These are phyloP conservation scores for Eragrostis curvula DNA, from an alignment of 176 grass and related monocot genomes.

Conservation along the genomic window DNA sequence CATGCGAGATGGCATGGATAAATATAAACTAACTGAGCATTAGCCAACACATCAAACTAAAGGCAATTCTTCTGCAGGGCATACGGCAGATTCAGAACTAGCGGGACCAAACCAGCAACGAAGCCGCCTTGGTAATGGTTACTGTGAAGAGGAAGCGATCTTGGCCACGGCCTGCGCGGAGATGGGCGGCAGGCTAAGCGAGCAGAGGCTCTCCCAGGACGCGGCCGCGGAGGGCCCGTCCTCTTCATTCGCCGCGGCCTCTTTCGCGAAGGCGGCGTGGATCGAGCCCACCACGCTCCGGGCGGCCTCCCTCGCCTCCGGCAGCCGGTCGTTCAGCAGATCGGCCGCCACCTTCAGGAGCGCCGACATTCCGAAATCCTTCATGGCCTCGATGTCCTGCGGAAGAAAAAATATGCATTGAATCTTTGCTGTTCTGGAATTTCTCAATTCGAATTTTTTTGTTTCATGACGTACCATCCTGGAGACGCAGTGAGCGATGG, in stretches of 20 bases:
- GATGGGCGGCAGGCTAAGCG: conserved; percentile 78
- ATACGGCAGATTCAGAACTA: not conserved
- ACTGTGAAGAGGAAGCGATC: conserved; percentile 58
- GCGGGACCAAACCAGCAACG: not conserved
- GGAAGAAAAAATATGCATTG: not conserved
- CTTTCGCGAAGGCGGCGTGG: conserved; percentile 58
- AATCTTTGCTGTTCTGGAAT: not conserved
- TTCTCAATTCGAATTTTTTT: no score
- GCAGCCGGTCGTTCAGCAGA: conserved; percentile 86
- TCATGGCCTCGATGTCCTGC: conserved; percentile 63
- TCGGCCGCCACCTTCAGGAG: conserved; percentile 76
- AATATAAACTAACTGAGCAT: not conserved
- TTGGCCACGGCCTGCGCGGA: conserved; percentile 72
- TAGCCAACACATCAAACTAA: not conserved
- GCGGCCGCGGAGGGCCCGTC: conserved; percentile 28
- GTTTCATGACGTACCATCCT: conserved; percentile 57
- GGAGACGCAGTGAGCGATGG: conserved; percentile 74
- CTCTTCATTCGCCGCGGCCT: conserved; percentile 6
- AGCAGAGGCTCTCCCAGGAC: conserved; percentile 80
- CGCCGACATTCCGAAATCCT: conserved; percentile 70
- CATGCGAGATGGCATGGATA: conserved; percentile 57
- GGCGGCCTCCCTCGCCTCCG: conserved; percentile 88
- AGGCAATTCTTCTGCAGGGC: not conserved
- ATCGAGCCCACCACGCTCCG: conserved; percentile 62
- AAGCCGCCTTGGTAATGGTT: not conserved